Percentiles rank a stretch among this genome's conserved stretches.
These are phyloP conservation scores for Pleurotus cornucopiae DNA, from an alignment of 768 basidiomycete genomes.

Conservation along the genomic window DNA sequence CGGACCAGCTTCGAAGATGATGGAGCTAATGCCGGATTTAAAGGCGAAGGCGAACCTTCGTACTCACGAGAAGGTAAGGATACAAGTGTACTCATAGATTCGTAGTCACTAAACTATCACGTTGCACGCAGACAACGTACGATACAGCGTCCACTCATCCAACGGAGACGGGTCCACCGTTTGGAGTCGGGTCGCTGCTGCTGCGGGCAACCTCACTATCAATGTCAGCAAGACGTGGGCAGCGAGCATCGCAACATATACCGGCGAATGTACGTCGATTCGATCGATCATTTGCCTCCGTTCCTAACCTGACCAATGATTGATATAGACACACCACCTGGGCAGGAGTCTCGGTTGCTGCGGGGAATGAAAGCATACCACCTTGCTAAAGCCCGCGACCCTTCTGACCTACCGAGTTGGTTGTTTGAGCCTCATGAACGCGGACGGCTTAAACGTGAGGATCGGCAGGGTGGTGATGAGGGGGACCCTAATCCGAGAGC, in stretches of 20 bases:
- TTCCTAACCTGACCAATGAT: no score
- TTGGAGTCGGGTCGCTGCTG: constrained; percentile 55
- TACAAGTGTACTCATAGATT: background rate
- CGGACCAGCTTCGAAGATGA: constrained; percentile 43
- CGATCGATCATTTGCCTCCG: background rate
- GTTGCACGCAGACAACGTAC: background rate
- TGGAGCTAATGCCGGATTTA: constrained; percentile 7
- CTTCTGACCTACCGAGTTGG: constrained; percentile 61
- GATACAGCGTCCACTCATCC: constrained; percentile 5
- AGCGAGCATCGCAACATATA: constrained; percentile 30
- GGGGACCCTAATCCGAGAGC: constrained; percentile 11
- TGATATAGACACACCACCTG: constrained; percentile 41
- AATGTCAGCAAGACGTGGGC: constrained; percentile 59
- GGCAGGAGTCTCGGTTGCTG: constrained; percentile 55
- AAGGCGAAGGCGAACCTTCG: background rate
- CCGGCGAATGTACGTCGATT: constrained; percentile 39
- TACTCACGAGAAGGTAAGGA: background rate
- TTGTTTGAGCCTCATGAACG: constrained; percentile 59
- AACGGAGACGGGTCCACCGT: constrained; percentile 38
- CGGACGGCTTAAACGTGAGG: constrained; percentile 18
- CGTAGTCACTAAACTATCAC: background rate
- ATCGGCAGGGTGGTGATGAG: constrained; percentile 11
- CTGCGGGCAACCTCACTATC: constrained; percentile 48
- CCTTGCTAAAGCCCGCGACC: constrained; percentile 52
- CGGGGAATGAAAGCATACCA: constrained; percentile 70